These are phyloP conservation scores for Scheffersomyces spartinae DNA, from an alignment of 805 yeast genomes.

Conservation along the genomic window DNA sequence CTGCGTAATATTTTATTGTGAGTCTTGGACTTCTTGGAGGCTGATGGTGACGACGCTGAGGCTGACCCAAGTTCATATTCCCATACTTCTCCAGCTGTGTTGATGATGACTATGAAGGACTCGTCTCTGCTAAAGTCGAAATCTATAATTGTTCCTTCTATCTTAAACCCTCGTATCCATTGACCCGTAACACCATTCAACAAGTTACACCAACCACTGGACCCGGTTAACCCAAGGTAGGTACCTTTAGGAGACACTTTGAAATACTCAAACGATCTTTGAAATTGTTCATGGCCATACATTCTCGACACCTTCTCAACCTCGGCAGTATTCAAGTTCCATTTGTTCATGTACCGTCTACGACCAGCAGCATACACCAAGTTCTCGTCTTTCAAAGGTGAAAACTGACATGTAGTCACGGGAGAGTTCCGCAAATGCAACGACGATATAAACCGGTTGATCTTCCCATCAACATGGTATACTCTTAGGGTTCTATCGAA, in stretches of 20 bases:
- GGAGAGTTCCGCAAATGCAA: conserved; percentile 73
- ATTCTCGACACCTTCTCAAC: conserved; percentile 79
- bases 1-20: conserved; percentile 39
- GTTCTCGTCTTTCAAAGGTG: conserved; percentile 27
- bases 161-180: conserved; percentile 77
- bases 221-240: conserved; percentile 67
- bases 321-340: conserved; percentile 65
- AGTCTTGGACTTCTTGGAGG: conserved; percentile 3
- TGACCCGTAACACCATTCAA: conserved; percentile 71
- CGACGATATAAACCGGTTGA: conserved; percentile 72
- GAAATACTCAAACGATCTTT: conserved; percentile 80
- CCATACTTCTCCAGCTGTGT: conserved; percentile 79
- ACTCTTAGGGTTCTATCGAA: conserved; percentile 81
- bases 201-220: conserved; percentile 84
- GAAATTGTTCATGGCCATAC: conserved; percentile 85
- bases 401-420: conserved; percentile 63
- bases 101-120: conserved; percentile 44
- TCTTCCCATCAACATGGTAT: conserved; percentile 83
- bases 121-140: conserved; percentile 51
- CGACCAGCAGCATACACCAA: conserved; percentile 80
- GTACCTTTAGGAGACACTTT: conserved; percentile 63
- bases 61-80: conserved; percentile 53
- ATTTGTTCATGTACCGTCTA: conserved; percentile 81
- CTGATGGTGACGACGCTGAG: no score
- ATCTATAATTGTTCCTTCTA: conserved; percentile 80